phyloP scores from a whole-genome alignment of 2,329 filamentous ascomycete species.

The Elsinoe necatrix region DNA sequence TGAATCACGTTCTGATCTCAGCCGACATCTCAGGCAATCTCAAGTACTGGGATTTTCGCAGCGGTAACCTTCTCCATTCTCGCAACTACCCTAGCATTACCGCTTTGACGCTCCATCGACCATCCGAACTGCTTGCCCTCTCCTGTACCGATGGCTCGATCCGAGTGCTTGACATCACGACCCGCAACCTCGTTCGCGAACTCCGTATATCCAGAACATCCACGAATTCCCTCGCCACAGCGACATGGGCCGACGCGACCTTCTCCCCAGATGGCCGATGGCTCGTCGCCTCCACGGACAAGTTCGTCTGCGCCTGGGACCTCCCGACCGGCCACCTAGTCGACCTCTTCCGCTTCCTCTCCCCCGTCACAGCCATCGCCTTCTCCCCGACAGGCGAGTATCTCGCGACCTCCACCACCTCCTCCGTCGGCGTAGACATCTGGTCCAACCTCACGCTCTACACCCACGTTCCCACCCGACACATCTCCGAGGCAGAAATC shows the following conservation, averaged over 20 bases:
- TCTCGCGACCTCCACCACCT: slow-evolving; percentile 78
- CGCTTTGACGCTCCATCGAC: slow-evolving; percentile 68
- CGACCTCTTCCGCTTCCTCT: slow-evolving; percentile 74
- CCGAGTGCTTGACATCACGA: slow-evolving; percentile 81
- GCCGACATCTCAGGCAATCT: slow-evolving; percentile 85
- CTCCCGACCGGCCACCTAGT: slow-evolving; percentile 91
- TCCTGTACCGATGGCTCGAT: slow-evolving; percentile 84
- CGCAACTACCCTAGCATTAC: slow-evolving; percentile 79
- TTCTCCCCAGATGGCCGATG: slow-evolving; percentile 92
- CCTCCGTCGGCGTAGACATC: slow-evolving; percentile 77
- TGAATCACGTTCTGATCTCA: slow-evolving; percentile 79
- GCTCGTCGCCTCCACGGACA: slow-evolving; percentile 80
- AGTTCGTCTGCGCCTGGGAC: slow-evolving; percentile 83
- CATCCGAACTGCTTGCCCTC: slow-evolving; percentile 78
- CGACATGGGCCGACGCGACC: slow-evolving; percentile 32
- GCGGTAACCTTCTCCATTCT: slow-evolving; percentile 68
- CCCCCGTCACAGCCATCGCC: slow-evolving; percentile 71
- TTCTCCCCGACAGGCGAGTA: slow-evolving; percentile 90
- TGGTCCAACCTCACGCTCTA: slow-evolving; percentile 95
- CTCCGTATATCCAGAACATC: slow-evolving; percentile 62
- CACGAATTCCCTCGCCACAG: slow-evolving; percentile 20
- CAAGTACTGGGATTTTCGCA: slow-evolving; percentile 96
- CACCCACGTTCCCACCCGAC: slow-evolving; percentile 74
- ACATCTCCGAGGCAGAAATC: slow-evolving; percentile 72
- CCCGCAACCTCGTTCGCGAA: slow-evolving; percentile 83